Conservation (phyloP, 305 asterid species). For the Fraxinus nigra region DNA sequence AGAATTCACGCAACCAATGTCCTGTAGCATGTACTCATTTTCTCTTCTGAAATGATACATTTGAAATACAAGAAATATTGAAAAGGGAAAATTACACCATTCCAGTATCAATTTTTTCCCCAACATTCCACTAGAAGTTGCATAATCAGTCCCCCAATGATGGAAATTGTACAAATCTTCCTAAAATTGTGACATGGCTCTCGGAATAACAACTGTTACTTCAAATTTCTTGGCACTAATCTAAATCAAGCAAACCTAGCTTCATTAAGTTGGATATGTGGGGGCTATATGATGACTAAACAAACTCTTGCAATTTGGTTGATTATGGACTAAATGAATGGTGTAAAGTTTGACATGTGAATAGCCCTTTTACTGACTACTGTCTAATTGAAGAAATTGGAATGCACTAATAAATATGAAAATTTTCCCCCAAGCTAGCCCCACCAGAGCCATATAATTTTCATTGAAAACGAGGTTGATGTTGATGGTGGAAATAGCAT, state of each 20-base stretch:
- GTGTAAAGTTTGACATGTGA: not conserved
- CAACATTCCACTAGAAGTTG: no score
- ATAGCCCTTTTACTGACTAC: not conserved
- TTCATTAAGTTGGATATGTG: not conserved
- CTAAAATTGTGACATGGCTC: not conserved
- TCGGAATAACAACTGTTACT: not conserved
- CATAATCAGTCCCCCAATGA: not conserved
- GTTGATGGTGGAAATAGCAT: constrained; percentile 90
- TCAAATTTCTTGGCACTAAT: not conserved
- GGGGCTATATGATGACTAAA: no score
- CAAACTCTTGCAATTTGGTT: no score
- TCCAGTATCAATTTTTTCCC: not conserved
- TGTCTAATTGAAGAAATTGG: not conserved
- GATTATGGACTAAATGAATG: not conserved
- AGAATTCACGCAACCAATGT: constrained; percentile 38
- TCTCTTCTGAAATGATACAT: not conserved
- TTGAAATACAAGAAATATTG: not conserved
- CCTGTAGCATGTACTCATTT: constrained; percentile 67
- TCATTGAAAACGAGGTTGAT: constrained; percentile 92
- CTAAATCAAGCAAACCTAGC: not conserved
- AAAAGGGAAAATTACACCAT: not conserved
- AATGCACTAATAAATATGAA: constrained; percentile 6
- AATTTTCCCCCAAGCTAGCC: constrained; percentile 73
- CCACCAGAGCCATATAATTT: constrained; percentile 93
- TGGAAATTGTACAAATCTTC: not conserved